Base-by-base conservation (phyloP, 2,329 filamentous ascomycete genomes). In the Rugonectria rugulosa region DNA sequence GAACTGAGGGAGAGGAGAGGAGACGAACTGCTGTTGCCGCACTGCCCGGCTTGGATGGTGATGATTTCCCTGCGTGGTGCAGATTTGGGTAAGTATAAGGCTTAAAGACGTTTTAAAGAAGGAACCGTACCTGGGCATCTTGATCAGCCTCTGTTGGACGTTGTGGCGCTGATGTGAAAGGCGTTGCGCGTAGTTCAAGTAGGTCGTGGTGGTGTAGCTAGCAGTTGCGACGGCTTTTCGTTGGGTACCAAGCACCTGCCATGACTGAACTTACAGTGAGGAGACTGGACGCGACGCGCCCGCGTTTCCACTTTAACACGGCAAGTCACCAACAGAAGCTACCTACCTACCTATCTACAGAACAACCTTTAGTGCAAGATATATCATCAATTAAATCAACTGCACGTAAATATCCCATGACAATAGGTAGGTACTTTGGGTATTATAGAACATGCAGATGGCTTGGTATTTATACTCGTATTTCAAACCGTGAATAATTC, bases 1-100 rank as follows among this genome's bases (percentile, higher is more conserved):
- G 42, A 26, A 43, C 23, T 43, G 23, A 43, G 10, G 44, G 50
- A 60, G 50, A 41, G 54, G 56, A 56, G 43, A 37, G 57, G 60
- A 62, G 60, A 90, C 91, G 82, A 74, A 97, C 93, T 94, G 86
- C 93, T 97, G 80, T 98, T 98, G 85, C 94, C 95, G 84, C 95
- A 98, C 79, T 98, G 95, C 84, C 95, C 95, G 64, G 96, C 94
- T 79, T 99, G 95, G 69, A 99, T 90, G 60, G 96, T 99, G 77
- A 99, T 99, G 70, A 99, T 99, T 85, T 99, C 95, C 78, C 95
- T 97, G 68, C 2, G 52, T 14, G 15, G 23, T 24, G 15, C 12
- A 17, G 23, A 27, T 29, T 26, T 34, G 11, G 17, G 17, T 45
- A 21, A 14, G 40, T 27, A 40, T 14, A 32, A 6, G 21, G 23